Conservation (phyloP, 2,329 filamentous ascomycete genomes). For the Daldinia sp. region DNA sequence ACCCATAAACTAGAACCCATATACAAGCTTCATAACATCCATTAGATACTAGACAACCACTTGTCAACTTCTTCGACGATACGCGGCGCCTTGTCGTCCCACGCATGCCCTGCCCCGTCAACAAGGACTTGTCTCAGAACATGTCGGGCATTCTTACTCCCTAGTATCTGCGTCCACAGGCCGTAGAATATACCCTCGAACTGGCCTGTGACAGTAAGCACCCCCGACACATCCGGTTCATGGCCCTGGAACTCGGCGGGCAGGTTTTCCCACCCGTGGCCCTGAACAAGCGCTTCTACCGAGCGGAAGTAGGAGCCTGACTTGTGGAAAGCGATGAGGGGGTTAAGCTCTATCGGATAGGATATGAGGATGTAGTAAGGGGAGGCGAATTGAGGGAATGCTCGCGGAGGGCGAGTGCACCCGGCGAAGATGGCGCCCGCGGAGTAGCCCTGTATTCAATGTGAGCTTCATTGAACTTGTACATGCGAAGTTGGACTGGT, state of each 20-base stretch:
- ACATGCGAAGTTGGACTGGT: neutral
- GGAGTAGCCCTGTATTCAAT: constrained; percentile 34
- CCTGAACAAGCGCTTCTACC: constrained; percentile 38
- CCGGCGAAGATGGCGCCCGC: constrained; percentile 38
- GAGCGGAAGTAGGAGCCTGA: constrained; percentile 39
- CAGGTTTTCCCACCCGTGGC: constrained; percentile 38
- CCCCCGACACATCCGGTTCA: constrained; percentile 37
- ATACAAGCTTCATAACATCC: neutral
- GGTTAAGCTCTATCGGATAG: constrained; percentile 38
- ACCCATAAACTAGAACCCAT: neutral
- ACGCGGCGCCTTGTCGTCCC: constrained; percentile 33
- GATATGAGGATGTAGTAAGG: constrained; percentile 40
- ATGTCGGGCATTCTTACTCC: constrained; percentile 34
- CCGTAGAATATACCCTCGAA: constrained; percentile 31
- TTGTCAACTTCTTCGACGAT: constrained; percentile 41
- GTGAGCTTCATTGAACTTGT: constrained; percentile 4
- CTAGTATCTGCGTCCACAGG: constrained; percentile 29
- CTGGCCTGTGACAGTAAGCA: constrained; percentile 35
- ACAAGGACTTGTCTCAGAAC: constrained; percentile 31
- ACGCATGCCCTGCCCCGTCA: constrained; percentile 31
- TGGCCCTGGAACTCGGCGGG: constrained; percentile 34
- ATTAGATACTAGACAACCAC: constrained; percentile 23
- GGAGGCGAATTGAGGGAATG: constrained; percentile 30
- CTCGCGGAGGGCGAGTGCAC: constrained; percentile 30
- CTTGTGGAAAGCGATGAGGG: constrained; percentile 32